Conservation (phyloP, 495 filamentous ascomycete species). For the Amorphotheca resinae region DNA sequence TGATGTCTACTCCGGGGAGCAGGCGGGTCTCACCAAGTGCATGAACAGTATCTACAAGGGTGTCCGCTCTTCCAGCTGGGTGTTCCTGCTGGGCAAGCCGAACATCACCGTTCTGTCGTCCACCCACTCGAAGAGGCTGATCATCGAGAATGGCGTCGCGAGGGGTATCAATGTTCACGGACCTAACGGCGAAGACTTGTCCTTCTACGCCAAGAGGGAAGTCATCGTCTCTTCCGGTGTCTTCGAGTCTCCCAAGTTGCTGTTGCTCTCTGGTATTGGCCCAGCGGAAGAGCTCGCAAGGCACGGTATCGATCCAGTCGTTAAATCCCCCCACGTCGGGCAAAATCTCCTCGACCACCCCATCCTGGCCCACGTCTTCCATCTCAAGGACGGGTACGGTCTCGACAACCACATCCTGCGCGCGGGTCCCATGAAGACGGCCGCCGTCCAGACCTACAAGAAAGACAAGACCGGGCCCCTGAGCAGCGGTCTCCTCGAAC, state of each 20-base stretch:
- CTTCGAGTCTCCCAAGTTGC: constrained; percentile 11
- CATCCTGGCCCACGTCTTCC: constrained; percentile 35
- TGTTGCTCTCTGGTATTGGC: constrained; percentile 16
- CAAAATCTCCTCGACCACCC: constrained; percentile 51
- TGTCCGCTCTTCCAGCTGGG: constrained; percentile 37
- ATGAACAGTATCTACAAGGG: constrained; percentile 47
- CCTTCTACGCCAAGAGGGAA: constrained; percentile 14
- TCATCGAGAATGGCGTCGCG: constrained; percentile 35
- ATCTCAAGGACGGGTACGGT: constrained; percentile 40
- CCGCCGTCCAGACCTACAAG: constrained; percentile 30
- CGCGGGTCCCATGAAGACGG: constrained; percentile 29
- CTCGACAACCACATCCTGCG: constrained; percentile 43
- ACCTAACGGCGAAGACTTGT: constrained; percentile 3
- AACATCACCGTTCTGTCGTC: constrained; percentile 41
- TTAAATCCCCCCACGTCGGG: constrained; percentile 47
- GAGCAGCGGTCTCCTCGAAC: constrained; percentile 36
- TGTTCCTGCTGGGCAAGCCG: constrained; percentile 39
- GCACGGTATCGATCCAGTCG: constrained; percentile 38
- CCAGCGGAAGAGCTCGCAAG: constrained; percentile 24
- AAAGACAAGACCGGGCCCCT: constrained; percentile 34
- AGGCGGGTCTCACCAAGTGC: constrained; percentile 42
- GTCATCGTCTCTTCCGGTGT: constrained; percentile 14
- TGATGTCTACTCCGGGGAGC: constrained; percentile 43
- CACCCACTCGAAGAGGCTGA: constrained; percentile 37
- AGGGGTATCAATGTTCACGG: constrained; percentile 3